Percentiles rank a stretch among this genome's conserved stretches.
Evolutionary conservation across 345 rosid species (phyloP).

Genomic region (Murraya paniculata): DNA sequence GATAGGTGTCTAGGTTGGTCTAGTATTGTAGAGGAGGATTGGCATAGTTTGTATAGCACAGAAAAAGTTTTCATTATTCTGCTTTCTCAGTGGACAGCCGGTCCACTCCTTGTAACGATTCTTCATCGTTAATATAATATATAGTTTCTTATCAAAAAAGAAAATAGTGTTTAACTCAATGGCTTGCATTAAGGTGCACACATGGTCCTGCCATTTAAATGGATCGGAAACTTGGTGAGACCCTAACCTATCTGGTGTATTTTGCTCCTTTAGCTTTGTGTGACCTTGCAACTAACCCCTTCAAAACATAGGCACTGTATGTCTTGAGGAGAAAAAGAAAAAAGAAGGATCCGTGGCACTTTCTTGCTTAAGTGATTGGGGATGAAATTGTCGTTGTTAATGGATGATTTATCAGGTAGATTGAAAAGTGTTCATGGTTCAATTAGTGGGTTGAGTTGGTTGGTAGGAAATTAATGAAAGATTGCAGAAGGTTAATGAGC

Average conservation of each 20-base stretch:
- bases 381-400: background rate
- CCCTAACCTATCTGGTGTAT: background rate
- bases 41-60: too few relatives aligned
- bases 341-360: background rate
- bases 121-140: too few relatives aligned
- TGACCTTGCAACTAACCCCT: background rate
- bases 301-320: background rate
- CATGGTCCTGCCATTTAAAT: background rate
- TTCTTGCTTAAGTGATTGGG: background rate
- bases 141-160: too few relatives aligned
- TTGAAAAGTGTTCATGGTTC: background rate
- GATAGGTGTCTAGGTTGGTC: too few relatives aligned
- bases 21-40: too few relatives aligned
- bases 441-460: background rate
- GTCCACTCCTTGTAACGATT: too few relatives aligned
- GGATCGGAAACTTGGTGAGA: background rate
- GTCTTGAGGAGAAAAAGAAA: background rate
- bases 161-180: background rate
- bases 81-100: too few relatives aligned
- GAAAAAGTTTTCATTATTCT: too few relatives aligned
- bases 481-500: background rate
- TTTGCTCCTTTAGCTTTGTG: background rate
- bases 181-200: background rate
- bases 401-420: background rate
- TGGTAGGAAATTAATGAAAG: background rate